Base-by-base conservation (phyloP, 176 grass and related monocot species). In the Otatea glauca region DNA sequence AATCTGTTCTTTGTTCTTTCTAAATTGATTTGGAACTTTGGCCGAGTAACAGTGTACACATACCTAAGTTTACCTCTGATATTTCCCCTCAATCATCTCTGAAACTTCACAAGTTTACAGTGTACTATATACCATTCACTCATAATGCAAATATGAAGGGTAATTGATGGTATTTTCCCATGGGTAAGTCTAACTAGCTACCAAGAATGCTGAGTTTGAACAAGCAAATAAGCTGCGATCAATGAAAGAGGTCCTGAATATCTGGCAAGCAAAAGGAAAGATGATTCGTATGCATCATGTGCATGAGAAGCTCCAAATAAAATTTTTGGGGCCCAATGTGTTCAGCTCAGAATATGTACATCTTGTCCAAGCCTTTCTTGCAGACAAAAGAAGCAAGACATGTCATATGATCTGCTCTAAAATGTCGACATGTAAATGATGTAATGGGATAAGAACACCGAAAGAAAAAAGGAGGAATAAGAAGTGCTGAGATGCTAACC, bases 401-500 rank as follows among this genome's bases (percentile, higher is more conserved):
- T 50, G 27, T 12, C 48, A 54, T 74, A 54, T 54, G 48, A 17
- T 74, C 48, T 74, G 47, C 48, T 74, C 16, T 54, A 53, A 54
- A 54, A 74, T 74, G 72, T 37, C 3, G 2, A 73, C 45, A 74
- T 80, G 45, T 58, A 58, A 58, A 58, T 58, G 55, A 21, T 49
- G 41, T 20, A 64, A 49, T 37, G 42, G 15, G 11, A 65, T 49
- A 64, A 15, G 42, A 47, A 47, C 41, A 78, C 58, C 0, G 41
- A 12, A 72, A 72, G 15, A n/a, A 15, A 29, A 7, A 63, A 7
- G 4, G 17, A n/a, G 13, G 20, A 80, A 15, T 18, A 13, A 37
- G n/a, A 43, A 18, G 8, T 23, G 14, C 2, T 17, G 13, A 55
- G 16, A 62, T 14, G 27, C 11, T 50, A 5, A 66, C 18, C 43